phyloP scores from a whole-genome alignment of 306 rosid species.

The Luffa acutangula region DNA sequence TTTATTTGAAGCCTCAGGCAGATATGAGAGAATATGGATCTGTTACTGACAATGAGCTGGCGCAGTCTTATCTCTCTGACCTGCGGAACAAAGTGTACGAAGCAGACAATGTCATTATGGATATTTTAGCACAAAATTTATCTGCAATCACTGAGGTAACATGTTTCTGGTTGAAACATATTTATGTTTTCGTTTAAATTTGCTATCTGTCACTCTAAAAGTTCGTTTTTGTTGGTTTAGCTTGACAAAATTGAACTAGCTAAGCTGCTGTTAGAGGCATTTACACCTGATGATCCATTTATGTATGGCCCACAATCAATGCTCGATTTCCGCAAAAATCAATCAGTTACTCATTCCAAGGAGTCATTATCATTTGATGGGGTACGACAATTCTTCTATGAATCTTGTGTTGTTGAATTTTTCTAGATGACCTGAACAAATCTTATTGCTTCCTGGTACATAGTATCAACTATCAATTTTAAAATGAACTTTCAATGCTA shows the following conservation, averaged over 20 bases:
- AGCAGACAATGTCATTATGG: constrained; percentile 34
- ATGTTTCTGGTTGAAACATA: neutral
- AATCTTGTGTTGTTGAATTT: neutral
- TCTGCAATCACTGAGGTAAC: constrained; percentile 53
- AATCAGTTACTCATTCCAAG: constrained; percentile 26
- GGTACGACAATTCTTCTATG: constrained; percentile 18
- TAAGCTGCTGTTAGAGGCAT: constrained; percentile 51
- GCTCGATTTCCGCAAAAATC: constrained; percentile 34
- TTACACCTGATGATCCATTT: constrained; percentile 79
- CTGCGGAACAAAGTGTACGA: constrained; percentile 46
- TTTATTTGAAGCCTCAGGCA: constrained; percentile 50
- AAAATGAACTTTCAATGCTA: neutral
- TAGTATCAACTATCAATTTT: neutral
- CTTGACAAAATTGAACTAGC: constrained; percentile 48
- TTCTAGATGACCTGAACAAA: neutral
- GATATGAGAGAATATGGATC: constrained; percentile 56
- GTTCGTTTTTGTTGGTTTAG: constrained; percentile 40
- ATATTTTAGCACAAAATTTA: constrained; percentile 47
- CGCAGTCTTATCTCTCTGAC: constrained; percentile 42
- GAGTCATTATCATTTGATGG: constrained; percentile 48
- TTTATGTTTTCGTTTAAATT: neutral
- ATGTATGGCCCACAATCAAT: constrained; percentile 72
- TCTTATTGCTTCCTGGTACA: neutral
- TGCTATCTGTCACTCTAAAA: constrained; percentile 2
- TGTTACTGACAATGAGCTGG: constrained; percentile 55